Base-by-base conservation (phyloP, 2,329 filamentous ascomycete genomes). In the Venturia effusa region DNA sequence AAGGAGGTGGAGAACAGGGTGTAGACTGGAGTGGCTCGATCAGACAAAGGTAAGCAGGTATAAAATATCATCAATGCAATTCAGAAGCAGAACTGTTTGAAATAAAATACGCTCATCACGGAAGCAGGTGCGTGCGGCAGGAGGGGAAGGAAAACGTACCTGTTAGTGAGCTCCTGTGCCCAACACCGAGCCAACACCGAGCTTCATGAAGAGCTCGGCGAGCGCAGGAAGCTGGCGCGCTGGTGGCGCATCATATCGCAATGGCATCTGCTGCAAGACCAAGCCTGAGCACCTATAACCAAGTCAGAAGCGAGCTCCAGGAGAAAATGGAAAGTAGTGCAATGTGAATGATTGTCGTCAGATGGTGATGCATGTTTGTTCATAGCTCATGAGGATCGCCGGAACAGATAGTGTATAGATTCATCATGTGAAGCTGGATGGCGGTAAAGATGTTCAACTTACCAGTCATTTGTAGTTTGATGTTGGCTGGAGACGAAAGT, bases 281-380 rank as follows among this genome's bases (percentile, higher is more conserved):
- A 30, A 41, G 34, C 59, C n/a, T 32, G 37, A 40, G 15, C 24
- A 61, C 34, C 40, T 40, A n/a, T 48, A 27, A 30, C 51, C 22
- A 32, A 51, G 60, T 37, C 27, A 37, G 43, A 10, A 41, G 4
- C 32, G 7, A 51, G 37, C n/a, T 51, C 39, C 15, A 45, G 3
- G 37, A 54, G 13, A 43, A n/a, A 51, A 7, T 24, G 43, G 32
- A 41, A 8, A 22, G 1, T 41, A 27, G 13, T 37, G 19, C 34
- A 17, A 34, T 34, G n/a, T n/a, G n/a, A 40, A 48, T 30, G 17
- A 51, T 55, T 41, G 6, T 8, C 43, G 59, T 76, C 74, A 84
- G 81, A 83, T 81, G 82, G 82, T 84, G 77, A 77, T 84, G 82
- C 82, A 84, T 84, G 81, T 83, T 81, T 78, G 81, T 81, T 78